Evolutionary conservation across 78 protist genomes (phyloP), one percentile per base, ranked within the genome.

Genomic region (Dictyostelium intermedium): DNA sequence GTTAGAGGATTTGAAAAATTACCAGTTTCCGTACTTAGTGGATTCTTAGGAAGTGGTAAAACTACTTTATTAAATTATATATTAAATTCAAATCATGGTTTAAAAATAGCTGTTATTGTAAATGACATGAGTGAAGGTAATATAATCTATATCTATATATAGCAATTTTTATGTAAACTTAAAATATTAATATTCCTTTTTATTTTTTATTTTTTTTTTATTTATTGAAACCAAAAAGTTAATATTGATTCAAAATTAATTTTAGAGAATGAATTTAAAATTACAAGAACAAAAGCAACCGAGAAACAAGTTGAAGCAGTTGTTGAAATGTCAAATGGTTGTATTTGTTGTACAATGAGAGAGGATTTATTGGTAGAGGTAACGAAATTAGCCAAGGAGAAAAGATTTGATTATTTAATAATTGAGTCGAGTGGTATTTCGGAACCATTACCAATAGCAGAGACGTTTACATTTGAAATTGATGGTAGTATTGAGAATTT

Each of bases 271-370:
- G 92, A 86, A 37, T 87, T 78, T 63, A 18, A 32, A 35, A 45
- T 87, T 3, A 27, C 63, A 2, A 76, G 93, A 76, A 87, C 93
- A 1, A 20, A 14, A 9, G 78, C 86, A 37, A 72, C 77, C 25
- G 93, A 82, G 56, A 61, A 73, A 60, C 80, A 86, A 37, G 47
- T 73, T 50, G 98, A 96, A 39, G 77, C 82, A 41, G 25, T 98
- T 83, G 97, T 98, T 14, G 97, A 96, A 84, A 81, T 98, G 87
- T 76, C 74, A 70, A 98, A 98, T 92, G 99, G 99, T 35, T 98
- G 99, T 95, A 97, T 97, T n/a, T 98, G 99, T 85, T 98, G 99
- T 92, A 97, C 98, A 3, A 80, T 98, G 79, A 87, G 98, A 18
- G 98, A 96, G 41, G 99, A 98, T 69, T 96, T 98, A 37, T 95